Evolutionary conservation across 1,139 yeast species (phyloP), one percentile per base, ranked within the genome.

Genomic region (Hansenula lynferdii): DNA sequence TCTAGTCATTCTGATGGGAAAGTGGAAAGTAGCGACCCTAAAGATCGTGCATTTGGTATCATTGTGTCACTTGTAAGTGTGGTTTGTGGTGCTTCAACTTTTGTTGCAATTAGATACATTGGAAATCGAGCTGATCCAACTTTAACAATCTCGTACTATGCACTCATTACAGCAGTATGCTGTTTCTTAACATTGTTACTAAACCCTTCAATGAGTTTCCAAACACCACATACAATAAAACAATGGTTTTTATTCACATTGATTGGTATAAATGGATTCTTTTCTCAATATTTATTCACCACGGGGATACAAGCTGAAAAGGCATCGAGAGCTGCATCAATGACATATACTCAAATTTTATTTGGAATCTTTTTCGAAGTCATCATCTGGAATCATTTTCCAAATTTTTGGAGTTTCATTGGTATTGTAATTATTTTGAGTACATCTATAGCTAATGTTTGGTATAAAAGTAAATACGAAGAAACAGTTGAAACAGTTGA

Each of bases 51-150:
- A 5, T 37, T 67, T 2, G 96, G 95, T 0, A 73, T 86, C 0
- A 55, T 68, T 10, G 76, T 81, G 22, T 86, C 86, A 0, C 61
- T 89, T 16, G 44, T 77, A 6, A 92, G 95, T 1, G 86, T 84
- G 2, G 52, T 75, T 27, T 90, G 90, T 2, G 85, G 87, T 1
- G 76, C 85, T 18, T 56, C 69, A 5, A 92, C 87, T 6, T 82
- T 79, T 64, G 80, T 86, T 33, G 65, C 80, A 9, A 73, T 89
- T 41, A 67, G 95, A 29, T 77, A 75, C 49, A 84, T 89, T 31
- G 95, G 96, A 18, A 75, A 72, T 45, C 64, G 75, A 31, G 92
- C 87, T 7, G 95, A 87, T 58, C 89, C 96, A 0, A 65, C 87
- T 24, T 60, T 87, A 28, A 79, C 86, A 12, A 96, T 87, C 4